Conservation (phyloP, 2,329 filamentous ascomycete species). For the Aspergillus sp. region DNA sequence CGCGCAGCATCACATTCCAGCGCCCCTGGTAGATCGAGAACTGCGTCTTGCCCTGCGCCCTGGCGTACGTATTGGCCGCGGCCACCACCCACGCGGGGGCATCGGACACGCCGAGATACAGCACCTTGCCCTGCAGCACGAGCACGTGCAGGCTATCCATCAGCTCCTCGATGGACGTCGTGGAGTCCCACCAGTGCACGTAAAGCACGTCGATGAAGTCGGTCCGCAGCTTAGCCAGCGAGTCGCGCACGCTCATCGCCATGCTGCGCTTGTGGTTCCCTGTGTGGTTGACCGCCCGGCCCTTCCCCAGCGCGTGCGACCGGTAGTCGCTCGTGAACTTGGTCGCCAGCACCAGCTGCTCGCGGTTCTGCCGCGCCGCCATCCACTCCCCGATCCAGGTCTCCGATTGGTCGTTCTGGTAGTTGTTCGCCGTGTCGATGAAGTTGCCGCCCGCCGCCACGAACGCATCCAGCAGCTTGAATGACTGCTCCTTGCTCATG, state of each 20-base stretch:
- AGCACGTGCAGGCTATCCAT: conserved; percentile 32
- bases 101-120: conserved; percentile 34
- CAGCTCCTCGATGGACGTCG: conserved; percentile 27
- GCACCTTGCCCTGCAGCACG: conserved; percentile 31
- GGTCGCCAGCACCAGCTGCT: conserved; percentile 61
- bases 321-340: conserved; percentile 56
- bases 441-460: conserved; percentile 59
- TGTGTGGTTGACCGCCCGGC: conserved; percentile 31
- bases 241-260: conserved; percentile 34
- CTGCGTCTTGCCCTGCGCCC: conserved; percentile 28
- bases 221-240: conserved; percentile 41
- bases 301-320: conserved; percentile 28
- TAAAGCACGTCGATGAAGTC: conserved; percentile 47
- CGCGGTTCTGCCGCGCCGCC: conserved; percentile 50
- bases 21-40: conserved; percentile 33
- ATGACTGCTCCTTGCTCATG: conserved; percentile 51
- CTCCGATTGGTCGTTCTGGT: conserved; percentile 55
- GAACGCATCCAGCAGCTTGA: conserved; percentile 57
- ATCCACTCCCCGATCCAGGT: conserved; percentile 61
- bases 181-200: conserved; percentile 46
- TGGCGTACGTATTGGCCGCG: conserved; percentile 32
- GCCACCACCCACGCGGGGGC: conserved; percentile 33
- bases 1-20: conserved; percentile 30
- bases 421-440: conserved; percentile 61
- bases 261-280: conserved; percentile 39